Percentiles rank a stretch among this genome's conserved stretches.
These are phyloP conservation scores for Jaltomata sinuosa DNA, from an alignment of 257 asterid species.

Conservation along the genomic window DNA sequence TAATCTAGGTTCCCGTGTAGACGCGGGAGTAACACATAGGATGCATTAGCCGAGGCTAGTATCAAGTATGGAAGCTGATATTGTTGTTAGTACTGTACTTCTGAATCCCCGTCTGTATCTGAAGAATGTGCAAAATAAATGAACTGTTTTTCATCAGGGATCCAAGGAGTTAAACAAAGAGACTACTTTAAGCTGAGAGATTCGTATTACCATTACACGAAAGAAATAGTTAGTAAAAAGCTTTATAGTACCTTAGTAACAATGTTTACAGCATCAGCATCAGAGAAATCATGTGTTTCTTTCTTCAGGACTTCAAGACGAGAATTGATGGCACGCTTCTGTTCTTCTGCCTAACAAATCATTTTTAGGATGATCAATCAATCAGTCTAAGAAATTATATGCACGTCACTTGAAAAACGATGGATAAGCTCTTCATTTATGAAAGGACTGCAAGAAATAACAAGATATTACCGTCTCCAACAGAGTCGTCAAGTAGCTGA, in stretches of 20 bases:
- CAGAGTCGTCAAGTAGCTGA: constrained; percentile 32
- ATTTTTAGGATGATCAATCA: neutral
- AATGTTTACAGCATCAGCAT: constrained; percentile 31
- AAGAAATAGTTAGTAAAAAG: neutral
- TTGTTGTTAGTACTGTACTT: constrained; percentile 12
- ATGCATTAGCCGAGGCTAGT: neutral
- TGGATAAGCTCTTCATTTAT: neutral
- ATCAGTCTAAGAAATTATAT: neutral
- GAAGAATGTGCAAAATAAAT: constrained; percentile 10
- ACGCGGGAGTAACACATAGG: neutral
- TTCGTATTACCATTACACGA: neutral
- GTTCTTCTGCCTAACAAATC: constrained; percentile 54
- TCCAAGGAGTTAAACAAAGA: neutral
- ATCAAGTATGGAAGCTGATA: neutral
- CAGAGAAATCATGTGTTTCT: constrained; percentile 33
- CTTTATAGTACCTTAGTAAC: constrained; percentile 31
- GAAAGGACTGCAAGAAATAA: neutral
- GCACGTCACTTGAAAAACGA: neutral
- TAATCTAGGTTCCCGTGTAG: neutral
- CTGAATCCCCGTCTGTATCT: constrained; percentile 28
- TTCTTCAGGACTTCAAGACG: constrained; percentile 56
- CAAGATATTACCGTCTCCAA: constrained; percentile 45
- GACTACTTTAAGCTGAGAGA: neutral
- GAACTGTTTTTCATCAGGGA: neutral
- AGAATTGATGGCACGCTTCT: constrained; percentile 28